Evolutionary conservation across 169 alveolate genomes (phyloP).

Genomic region (Plasmodium cynomolgi): DNA sequence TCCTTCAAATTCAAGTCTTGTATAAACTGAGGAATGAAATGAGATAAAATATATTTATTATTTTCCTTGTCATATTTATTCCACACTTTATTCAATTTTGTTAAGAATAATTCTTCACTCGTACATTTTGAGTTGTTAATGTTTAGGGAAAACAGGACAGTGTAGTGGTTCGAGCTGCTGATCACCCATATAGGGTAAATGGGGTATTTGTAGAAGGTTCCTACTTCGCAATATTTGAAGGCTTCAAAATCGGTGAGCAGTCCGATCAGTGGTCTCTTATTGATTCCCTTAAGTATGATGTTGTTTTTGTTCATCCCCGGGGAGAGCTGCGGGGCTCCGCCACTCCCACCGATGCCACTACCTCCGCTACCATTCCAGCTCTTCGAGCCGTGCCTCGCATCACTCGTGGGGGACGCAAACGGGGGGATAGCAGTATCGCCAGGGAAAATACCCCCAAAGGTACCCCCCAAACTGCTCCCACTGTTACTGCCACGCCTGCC

Average conservation of each 20-base stretch:
- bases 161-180: slow-evolving; percentile 85
- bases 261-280: slow-evolving; percentile 80
- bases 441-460: neutral
- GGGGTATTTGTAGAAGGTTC: slow-evolving; percentile 87
- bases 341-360: neutral
- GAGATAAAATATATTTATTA: slow-evolving; percentile 77
- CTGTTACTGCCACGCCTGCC: neutral
- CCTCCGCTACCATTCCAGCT: neutral
- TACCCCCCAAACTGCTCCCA: neutral
- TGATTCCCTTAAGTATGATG: slow-evolving; percentile 83
- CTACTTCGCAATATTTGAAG: slow-evolving; percentile 84
- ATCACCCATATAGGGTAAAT: slow-evolving; percentile 86
- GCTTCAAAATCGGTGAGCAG: slow-evolving; percentile 88
- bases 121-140: slow-evolving; percentile 70
- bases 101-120: slow-evolving; percentile 43
- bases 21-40: slow-evolving; percentile 74
- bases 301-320: slow-evolving; percentile 38
- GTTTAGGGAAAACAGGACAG: slow-evolving; percentile 79
- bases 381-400: neutral
- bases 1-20: slow-evolving; percentile 75
- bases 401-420: neutral
- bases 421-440: neutral
- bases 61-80: slow-evolving; percentile 79
- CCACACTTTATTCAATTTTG: slow-evolving; percentile 74
- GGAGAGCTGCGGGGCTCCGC: neutral